These are phyloP conservation scores for Vitis labrusca DNA, from an alignment of 164 flowering plant species.

Conservation along the genomic window DNA sequence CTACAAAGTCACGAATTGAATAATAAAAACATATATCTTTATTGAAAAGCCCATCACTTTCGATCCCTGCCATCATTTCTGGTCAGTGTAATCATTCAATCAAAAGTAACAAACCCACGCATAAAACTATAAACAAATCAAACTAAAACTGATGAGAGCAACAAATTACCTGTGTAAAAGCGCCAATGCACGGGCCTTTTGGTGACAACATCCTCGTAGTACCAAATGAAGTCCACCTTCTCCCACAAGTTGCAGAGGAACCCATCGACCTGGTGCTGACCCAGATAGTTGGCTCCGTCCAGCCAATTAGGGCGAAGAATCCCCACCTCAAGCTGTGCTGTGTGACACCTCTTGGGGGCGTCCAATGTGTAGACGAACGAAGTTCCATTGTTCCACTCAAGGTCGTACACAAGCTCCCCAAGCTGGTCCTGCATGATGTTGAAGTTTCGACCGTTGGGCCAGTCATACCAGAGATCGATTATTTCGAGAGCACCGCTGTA, in stretches of 20 bases:
- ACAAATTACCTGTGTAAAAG: slow-evolving; percentile 49
- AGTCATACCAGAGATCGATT: slow-evolving; percentile 85
- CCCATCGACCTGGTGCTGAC: slow-evolving; percentile 45
- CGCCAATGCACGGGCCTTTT: slow-evolving; percentile 59
- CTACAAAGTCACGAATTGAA: too few species aligned
- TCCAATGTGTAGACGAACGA: slow-evolving; percentile 57
- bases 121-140: too few species aligned
- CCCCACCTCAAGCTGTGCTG: slow-evolving; percentile 29
- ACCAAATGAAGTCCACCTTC: slow-evolving; percentile 67
- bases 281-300: slow-evolving; percentile 62
- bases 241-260: slow-evolving; percentile 73
- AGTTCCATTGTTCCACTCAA: slow-evolving; percentile 80
- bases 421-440: slow-evolving; percentile 75
- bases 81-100: too few species aligned
- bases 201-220: slow-evolving; percentile 68
- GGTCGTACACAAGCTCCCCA: slow-evolving; percentile 46
- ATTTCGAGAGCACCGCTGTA: slow-evolving; percentile 44
- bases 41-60: too few species aligned
- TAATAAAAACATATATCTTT: too few species aligned
- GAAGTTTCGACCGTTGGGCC: slow-evolving; percentile 83
- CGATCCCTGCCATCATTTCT: too few species aligned
- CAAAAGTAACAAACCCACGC: too few species aligned
- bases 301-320: slow-evolving; percentile 62
- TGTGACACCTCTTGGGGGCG: slow-evolving; percentile 27
- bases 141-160: too few species aligned